A percentile compares a stretch with the other conserved stretches of the same genome.
phyloP scores from a whole-genome alignment of 495 filamentous ascomycete species.

The Pyronema domesticum region DNA sequence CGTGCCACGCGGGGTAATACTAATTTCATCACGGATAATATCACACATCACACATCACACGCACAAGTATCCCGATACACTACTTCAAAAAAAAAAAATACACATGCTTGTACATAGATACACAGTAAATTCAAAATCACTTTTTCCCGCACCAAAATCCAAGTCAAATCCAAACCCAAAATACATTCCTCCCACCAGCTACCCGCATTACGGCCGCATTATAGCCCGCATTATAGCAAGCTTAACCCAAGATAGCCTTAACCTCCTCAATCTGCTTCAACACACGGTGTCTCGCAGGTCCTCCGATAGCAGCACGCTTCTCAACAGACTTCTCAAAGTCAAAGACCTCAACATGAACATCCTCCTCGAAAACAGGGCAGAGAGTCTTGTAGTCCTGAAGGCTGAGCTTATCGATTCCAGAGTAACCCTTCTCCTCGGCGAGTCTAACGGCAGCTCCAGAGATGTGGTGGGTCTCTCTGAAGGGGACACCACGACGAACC shows the following conservation, averaged over 20 bases:
- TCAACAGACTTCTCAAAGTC: constrained; percentile 82
- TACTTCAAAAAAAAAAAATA: too few relatives aligned
- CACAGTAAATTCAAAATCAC: too few relatives aligned
- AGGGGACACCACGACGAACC: constrained; percentile 72
- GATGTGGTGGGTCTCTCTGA: constrained; percentile 78
- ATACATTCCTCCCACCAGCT: too few relatives aligned
- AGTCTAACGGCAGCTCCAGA: constrained; percentile 62
- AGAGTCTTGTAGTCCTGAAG: constrained; percentile 54
- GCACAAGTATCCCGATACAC: too few relatives aligned
- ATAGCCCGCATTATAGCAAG: too few relatives aligned
- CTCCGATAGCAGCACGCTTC: constrained; percentile 61
- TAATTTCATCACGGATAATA: too few relatives aligned
- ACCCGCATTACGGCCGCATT: too few relatives aligned
- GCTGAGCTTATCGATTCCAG: constrained; percentile 57
- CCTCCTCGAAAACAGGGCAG: constrained; percentile 55
- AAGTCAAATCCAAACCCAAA: too few relatives aligned
- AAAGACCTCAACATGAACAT: constrained; percentile 48
- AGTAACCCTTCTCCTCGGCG: constrained; percentile 47
- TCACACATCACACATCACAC: too few relatives aligned
- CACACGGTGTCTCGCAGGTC: constrained; percentile 58
- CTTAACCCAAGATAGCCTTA: constrained; percentile 26
- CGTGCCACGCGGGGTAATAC: too few relatives aligned
- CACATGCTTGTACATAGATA: too few relatives aligned
- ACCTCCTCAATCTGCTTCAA: constrained; percentile 61
- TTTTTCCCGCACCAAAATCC: too few relatives aligned